These are phyloP conservation scores for Venturia aucupariae DNA, from an alignment of 2,329 filamentous ascomycete genomes.

Conservation along the genomic window DNA sequence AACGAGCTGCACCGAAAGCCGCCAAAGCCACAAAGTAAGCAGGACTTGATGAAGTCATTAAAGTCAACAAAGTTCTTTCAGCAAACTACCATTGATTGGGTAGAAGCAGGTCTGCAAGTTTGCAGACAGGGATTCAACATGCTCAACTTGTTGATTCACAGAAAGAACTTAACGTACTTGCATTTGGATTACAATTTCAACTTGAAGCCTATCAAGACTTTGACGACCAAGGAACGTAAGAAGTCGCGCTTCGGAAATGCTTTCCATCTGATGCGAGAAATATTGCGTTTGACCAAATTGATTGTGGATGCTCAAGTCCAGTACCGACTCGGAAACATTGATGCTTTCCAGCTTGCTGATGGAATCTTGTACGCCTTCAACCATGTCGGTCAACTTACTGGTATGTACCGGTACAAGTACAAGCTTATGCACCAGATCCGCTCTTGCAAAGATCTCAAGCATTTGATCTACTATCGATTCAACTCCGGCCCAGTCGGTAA, in stretches of 20 bases:
- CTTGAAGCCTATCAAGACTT: slow-evolving; percentile 93
- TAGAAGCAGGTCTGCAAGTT: slow-evolving; percentile 95
- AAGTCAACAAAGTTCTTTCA: slow-evolving; percentile 99
- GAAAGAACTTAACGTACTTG: slow-evolving; percentile 96
- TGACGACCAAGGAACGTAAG: slow-evolving; percentile 98
- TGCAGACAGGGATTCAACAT: slow-evolving; percentile 99
- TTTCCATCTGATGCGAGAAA: slow-evolving; percentile 98
- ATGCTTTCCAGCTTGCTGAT: slow-evolving; percentile 96
- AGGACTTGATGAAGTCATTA: slow-evolving; percentile 78
- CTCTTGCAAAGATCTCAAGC: slow-evolving; percentile 97
- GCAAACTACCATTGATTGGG: slow-evolving; percentile 98
- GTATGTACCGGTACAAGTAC: slow-evolving; percentile 99
- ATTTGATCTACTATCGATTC: slow-evolving; percentile 98
- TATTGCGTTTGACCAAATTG: slow-evolving; percentile 86
- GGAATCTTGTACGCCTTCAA: slow-evolving; percentile 99
- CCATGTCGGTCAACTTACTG: slow-evolving; percentile 93
- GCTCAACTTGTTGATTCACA: slow-evolving; percentile 93
- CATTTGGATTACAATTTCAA: slow-evolving; percentile 99
- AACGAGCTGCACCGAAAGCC: slow-evolving; percentile 96
- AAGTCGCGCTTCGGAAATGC: slow-evolving; percentile 99
- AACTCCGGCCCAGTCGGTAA: slow-evolving; percentile 96
- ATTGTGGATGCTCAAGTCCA: slow-evolving; percentile 98
- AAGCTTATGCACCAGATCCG: slow-evolving; percentile 99
- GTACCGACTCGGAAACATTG: slow-evolving; percentile 93
- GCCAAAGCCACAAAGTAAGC: slow-evolving; percentile 90